Base-by-base conservation (phyloP, 1,284 basidiomycete species). In the Fomitopsis schrenkii region DNA sequence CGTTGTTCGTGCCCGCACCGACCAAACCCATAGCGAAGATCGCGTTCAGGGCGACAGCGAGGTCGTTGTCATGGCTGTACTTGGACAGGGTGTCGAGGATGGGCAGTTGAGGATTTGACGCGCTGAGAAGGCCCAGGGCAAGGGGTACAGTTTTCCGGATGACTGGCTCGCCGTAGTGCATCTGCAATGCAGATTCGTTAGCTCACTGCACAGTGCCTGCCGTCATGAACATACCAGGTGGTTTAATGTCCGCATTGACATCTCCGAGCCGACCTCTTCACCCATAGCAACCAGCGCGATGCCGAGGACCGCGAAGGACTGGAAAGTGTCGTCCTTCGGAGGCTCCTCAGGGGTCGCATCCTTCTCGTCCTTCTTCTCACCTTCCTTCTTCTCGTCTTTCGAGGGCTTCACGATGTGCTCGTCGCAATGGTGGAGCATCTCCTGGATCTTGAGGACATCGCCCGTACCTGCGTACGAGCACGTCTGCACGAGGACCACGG, bases 1-100 rank as follows among this genome's bases (percentile, higher is more conserved):
- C 97, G 68, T 99, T 99, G 80, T 99, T 99, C 35, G 96, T 96
- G 41, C 97, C 97, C 0, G 97, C 97, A 38, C 97, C 97, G 57
- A 99, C 93, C 19, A 99, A 83, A 69, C 97, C 97, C 97, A 99
- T 99, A 2, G 97, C 96, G 67, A 99, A 91, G 75, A 99, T 99
- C 30, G 97, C 94, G 71, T 98, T 99, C 61, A 96, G 84, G 0
- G 97, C 97, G 15, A 99, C 97, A 60, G 88, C 85, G 41, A 98
- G 88, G 76, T 99, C 97, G 71, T 92, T 96, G 80, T 99, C 97
- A 81, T 99, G 97, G 66, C 95, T 97, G 80, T 99, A 99, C 75
- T 97, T 98, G n/a, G 96, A 98, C 7, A 99, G 87, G 0, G 95
- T 98, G 76, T 99, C 97, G 67, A 99, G 88, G 65, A 99, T 92